Evolutionary conservation across 176 grass and related monocot species (phyloP).

Genomic region (Bonia amplexicaulis): DNA sequence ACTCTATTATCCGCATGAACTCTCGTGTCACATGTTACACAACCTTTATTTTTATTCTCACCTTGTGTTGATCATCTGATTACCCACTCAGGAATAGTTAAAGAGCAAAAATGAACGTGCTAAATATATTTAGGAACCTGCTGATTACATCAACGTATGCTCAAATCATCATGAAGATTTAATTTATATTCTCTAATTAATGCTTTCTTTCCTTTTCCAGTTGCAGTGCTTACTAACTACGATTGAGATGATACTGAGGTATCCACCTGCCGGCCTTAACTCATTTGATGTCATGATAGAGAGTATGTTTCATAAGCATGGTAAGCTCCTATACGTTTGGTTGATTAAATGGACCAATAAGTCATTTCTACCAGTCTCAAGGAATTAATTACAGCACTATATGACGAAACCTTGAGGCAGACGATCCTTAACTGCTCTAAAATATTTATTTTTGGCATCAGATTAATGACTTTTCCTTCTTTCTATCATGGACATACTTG

Average conservation of each 20-base stretch:
- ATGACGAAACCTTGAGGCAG: constrained; percentile 1
- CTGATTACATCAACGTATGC: neutral
- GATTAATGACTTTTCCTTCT: neutral
- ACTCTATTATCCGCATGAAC: neutral
- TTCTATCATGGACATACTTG: neutral
- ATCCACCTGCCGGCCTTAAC: constrained; percentile 17
- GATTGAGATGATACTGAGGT: constrained; percentile 27
- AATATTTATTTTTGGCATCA: neutral
- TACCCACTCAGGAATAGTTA: neutral
- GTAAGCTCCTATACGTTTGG: neutral
- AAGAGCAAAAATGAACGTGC: constrained; percentile 5
- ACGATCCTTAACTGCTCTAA: neutral
- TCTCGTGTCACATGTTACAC: neutral
- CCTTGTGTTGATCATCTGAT: neutral
- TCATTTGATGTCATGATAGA: constrained; percentile 18
- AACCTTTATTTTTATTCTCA: neutral
- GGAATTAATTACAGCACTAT: neutral
- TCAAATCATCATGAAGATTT: neutral
- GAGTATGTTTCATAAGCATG: constrained; percentile 1
- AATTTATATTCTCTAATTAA: neutral
- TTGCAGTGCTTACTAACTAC: neutral
- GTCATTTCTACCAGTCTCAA: neutral
- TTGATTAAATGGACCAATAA: neutral
- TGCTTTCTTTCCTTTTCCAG: constrained; percentile 16
- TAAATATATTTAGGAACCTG: neutral